A percentile compares a stretch with the other conserved stretches of the same genome.
Conservation (phyloP, 2,329 filamentous ascomycete genomes). For the Trichoderma arundinaceum region DNA sequence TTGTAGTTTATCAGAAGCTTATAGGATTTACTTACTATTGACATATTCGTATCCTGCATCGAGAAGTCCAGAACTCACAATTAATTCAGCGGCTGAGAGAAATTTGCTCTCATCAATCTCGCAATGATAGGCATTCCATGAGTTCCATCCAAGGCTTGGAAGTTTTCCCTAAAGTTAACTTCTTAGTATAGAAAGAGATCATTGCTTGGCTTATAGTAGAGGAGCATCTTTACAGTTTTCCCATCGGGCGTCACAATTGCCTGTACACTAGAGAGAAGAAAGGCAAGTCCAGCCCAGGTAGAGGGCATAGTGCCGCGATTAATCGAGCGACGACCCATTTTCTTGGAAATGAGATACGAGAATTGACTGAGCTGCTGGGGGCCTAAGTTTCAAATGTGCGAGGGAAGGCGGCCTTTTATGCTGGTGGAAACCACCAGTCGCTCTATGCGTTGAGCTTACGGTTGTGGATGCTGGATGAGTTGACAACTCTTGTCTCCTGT, state of each 20-base stretch:
- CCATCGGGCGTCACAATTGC: constrained; percentile 29
- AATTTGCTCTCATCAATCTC: constrained; percentile 58
- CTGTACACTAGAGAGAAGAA: constrained; percentile 3
- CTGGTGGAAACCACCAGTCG: not conserved
- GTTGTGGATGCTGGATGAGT: not conserved
- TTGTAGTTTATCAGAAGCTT: not conserved
- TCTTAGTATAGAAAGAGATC: not conserved
- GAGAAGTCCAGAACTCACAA: constrained; percentile 56
- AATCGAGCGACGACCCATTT: constrained; percentile 6
- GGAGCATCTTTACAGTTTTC: constrained; percentile 7
- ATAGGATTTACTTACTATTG: constrained; percentile 45
- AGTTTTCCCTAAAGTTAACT: constrained; percentile 36
- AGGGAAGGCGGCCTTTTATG: not conserved
- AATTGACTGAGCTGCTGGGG: not conserved
- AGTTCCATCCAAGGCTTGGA: constrained; percentile 56
- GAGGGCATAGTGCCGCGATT: not conserved
- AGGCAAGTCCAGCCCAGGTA: constrained; percentile 6
- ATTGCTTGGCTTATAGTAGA: not conserved
- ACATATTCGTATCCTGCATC: constrained; percentile 63
- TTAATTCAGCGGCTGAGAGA: constrained; percentile 51
- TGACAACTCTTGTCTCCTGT: not conserved
- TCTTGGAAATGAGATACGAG: not conserved
- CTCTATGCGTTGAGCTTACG: not conserved
- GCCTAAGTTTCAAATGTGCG: too few relatives aligned
- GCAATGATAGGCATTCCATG: constrained; percentile 60